These are phyloP conservation scores for Rhizopogon rudus DNA, from an alignment of 768 basidiomycete genomes.

Conservation along the genomic window DNA sequence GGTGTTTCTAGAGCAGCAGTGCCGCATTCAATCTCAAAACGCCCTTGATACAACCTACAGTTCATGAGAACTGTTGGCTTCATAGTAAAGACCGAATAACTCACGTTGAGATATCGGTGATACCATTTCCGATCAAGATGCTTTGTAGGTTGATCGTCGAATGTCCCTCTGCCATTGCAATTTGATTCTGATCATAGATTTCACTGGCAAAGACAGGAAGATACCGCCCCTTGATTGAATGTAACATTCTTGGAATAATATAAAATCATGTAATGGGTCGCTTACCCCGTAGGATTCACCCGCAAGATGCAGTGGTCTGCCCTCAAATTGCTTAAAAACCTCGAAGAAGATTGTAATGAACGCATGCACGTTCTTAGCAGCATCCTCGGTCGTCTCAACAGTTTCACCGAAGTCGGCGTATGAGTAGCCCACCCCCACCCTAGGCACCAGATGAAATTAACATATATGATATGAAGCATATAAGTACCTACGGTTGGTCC, in stretches of 20 bases:
- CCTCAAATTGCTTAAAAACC: constrained; percentile 67
- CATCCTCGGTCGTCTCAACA: constrained; percentile 74
- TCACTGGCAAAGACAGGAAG: constrained; percentile 73
- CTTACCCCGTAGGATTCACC: constrained; percentile 72
- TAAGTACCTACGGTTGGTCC: constrained; percentile 47
- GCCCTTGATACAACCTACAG: constrained; percentile 32
- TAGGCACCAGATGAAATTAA: constrained; percentile 13
- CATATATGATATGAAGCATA: neutral
- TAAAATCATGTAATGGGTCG: constrained; percentile 3
- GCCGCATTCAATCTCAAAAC: constrained; percentile 50
- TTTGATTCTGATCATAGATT: constrained; percentile 67
- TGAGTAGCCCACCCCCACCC: constrained; percentile 68
- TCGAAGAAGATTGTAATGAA: constrained; percentile 80
- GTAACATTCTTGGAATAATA: neutral
- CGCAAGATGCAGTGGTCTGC: constrained; percentile 63
- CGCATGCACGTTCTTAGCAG: constrained; percentile 68
- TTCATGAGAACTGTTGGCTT: neutral
- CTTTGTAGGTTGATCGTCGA: constrained; percentile 60
- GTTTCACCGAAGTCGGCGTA: constrained; percentile 67
- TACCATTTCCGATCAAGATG: constrained; percentile 73
- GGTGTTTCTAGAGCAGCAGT: constrained; percentile 46
- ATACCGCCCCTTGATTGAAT: constrained; percentile 55
- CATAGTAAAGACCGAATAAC: constrained; percentile 6
- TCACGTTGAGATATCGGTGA: constrained; percentile 51
- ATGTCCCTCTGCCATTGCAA: constrained; percentile 44